Evolutionary conservation across 768 basidiomycete genomes (phyloP).

Genomic region (Gautieria morchelliformis): DNA sequence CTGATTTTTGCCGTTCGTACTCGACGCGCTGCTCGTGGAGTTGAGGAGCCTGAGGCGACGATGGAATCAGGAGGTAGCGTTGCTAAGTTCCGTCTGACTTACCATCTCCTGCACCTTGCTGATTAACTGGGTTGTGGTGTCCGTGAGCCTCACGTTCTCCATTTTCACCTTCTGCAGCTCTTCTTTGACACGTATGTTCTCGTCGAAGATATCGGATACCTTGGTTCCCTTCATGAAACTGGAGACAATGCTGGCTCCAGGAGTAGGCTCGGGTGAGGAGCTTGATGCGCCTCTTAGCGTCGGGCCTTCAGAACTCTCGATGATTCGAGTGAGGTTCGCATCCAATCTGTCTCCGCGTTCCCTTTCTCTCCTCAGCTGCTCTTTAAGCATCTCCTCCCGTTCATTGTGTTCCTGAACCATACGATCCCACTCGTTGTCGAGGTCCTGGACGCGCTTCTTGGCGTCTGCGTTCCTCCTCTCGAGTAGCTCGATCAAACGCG

Average conservation of each 20-base stretch:
- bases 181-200: conserved; percentile 80
- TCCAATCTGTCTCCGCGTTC: conserved; percentile 62
- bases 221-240: conserved; percentile 76
- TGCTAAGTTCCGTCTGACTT: conserved; percentile 18
- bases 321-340: conserved; percentile 9
- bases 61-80: conserved; percentile 1
- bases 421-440: conserved; percentile 76
- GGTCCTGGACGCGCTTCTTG: conserved; percentile 68
- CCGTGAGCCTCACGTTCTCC: conserved; percentile 81
- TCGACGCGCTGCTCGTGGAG: conserved; percentile 84
- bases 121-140: conserved; percentile 67
- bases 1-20: conserved; percentile 74
- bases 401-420: conserved; percentile 61
- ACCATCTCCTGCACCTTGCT: conserved; percentile 89
- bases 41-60: conserved; percentile 61
- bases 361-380: conserved; percentile 65
- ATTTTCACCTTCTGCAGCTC: conserved; percentile 67
- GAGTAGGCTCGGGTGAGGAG: conserved; percentile 43
- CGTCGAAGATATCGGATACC: conserved; percentile 89
- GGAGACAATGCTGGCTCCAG: conserved; percentile 80
- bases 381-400: conserved; percentile 55
- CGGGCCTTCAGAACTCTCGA: conserved; percentile 2
- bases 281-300: neutral
- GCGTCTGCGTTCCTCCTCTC: conserved; percentile 83
- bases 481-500: conserved; percentile 72